Percentiles rank a stretch among this genome's conserved stretches.
Evolutionary conservation across 2,329 filamentous ascomycete species (phyloP).

Genomic region (Arthrocladium fulminans): DNA sequence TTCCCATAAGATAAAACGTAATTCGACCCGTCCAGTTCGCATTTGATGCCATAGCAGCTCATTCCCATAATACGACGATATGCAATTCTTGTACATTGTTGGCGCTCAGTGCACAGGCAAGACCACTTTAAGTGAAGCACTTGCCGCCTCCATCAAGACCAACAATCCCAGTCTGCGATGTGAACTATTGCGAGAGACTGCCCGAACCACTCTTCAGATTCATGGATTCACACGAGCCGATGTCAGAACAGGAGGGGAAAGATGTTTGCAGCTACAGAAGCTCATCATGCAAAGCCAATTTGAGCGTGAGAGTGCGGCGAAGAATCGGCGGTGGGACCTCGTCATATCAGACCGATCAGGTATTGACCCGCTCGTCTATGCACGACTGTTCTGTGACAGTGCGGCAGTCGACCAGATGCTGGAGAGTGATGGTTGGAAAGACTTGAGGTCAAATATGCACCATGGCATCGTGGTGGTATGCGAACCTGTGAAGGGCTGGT

Average conservation of each 20-base stretch:
- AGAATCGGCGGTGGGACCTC: constrained; percentile 18
- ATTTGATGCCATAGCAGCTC: neutral
- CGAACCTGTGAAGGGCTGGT: constrained; percentile 5
- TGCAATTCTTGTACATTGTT: constrained; percentile 33
- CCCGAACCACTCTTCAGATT: constrained; percentile 28
- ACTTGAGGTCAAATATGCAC: neutral
- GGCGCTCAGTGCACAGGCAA: constrained; percentile 41
- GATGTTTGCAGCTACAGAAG: constrained; percentile 30
- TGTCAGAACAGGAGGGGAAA: constrained; percentile 24
- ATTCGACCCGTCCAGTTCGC: neutral
- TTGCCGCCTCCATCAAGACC: constrained; percentile 23
- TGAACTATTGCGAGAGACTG: constrained; percentile 31
- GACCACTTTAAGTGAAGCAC: constrained; percentile 34
- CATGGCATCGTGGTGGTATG: constrained; percentile 6
- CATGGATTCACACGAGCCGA: constrained; percentile 30
- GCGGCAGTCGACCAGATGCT: constrained; percentile 24
- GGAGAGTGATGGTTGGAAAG: constrained; percentile 3
- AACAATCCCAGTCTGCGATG: constrained; percentile 11
- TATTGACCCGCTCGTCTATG: constrained; percentile 37
- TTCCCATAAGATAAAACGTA: neutral
- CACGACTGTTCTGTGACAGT: constrained; percentile 26
- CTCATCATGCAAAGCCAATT: constrained; percentile 33
- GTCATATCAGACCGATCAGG: constrained; percentile 39
- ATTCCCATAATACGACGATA: neutral
- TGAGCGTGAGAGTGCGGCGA: constrained; percentile 23